Evolutionary conservation across 257 asterid genomes (phyloP), one percentile per base, ranked within the genome.

Genomic region (Verbena officinalis): DNA sequence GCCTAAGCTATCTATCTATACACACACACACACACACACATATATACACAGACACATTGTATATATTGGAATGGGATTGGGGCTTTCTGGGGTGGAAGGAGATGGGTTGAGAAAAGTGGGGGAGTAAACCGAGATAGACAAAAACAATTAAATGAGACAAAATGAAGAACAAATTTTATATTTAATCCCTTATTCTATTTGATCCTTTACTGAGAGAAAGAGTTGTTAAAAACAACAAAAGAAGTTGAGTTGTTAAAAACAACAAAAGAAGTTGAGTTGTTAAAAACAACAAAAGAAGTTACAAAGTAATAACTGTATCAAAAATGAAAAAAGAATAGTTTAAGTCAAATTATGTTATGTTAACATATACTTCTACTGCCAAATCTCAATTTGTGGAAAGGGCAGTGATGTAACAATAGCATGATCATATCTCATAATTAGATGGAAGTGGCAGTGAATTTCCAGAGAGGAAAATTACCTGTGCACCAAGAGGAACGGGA

Each of bases 401-500:
- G 40, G 50, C 52, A 62, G 36, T 55, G 64, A 23, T 11, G 30
- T 33, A 46, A 2, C 2, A 27, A 27, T 12, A 62, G 33, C 36
- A 24, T n/a, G n/a, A n/a, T n/a, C n/a, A 15, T 24, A 67, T 55
- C 49, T 52, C 53, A 43, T 22, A 33, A 30, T 65, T 15, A 50
- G 22, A 57, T 9, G 39, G 27, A 75, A 49, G 57, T 42, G 23
- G 54, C 43, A n/a, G 53, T 12, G 20, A 58, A n/a, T 61, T 23
- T 59, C 70, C 62, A 53, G 49, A 60, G 43, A 75, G 51, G 34
- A 61, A 22, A 62, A 58, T 50, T 82, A 94, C 99, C 99, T 94
- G 99, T 51, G 96, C 99, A 68, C 99, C 99, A 55, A 94, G 79
- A 52, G 99, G 96, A 72, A 94, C 97, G 49, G 99, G 91, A 86